phyloP scores from a whole-genome alignment of 164 flowering plant genomes.

The Tetracentron sinense region DNA sequence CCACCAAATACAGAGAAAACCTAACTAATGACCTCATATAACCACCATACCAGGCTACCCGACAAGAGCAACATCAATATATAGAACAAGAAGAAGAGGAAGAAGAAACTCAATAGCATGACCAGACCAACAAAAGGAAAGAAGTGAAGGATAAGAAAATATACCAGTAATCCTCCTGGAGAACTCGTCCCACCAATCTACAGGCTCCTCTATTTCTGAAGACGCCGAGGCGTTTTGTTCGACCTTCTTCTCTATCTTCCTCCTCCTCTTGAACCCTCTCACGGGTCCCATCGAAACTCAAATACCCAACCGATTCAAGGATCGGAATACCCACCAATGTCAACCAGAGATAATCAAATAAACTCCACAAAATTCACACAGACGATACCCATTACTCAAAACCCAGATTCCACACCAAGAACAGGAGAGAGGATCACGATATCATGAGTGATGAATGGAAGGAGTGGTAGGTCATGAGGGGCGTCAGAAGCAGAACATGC shows the following conservation, averaged over 20 bases:
- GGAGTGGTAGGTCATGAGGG: constrained; percentile 6
- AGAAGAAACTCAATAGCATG: not conserved
- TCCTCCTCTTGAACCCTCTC: constrained; percentile 51
- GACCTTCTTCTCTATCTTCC: constrained; percentile 31
- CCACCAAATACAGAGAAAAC: constrained; percentile 10
- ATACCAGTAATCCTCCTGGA: constrained; percentile 54
- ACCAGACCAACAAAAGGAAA: not conserved
- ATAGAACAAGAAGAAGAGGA: not conserved
- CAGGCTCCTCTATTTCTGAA: constrained; percentile 34
- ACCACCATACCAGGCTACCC: constrained; percentile 5
- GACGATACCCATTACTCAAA: constrained; percentile 23
- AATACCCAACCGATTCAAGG: constrained; percentile 18
- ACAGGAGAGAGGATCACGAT: constrained; percentile 3
- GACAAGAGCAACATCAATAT: constrained; percentile 17
- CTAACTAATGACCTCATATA: constrained; percentile 13
- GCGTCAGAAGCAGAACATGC: constrained; percentile 23
- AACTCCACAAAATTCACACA: constrained; percentile 7
- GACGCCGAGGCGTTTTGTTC: constrained; percentile 33
- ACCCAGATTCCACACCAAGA: constrained; percentile 14
- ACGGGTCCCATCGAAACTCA: constrained; percentile 52
- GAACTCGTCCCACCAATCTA: constrained; percentile 67
- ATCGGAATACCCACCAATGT: constrained; percentile 5
- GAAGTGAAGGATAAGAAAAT: not conserved
- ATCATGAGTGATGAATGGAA: constrained; percentile 13
- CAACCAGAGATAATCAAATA: constrained; percentile 13